Evolutionary conservation across 1,284 basidiomycete species (phyloP), one percentile per base, ranked within the genome.

Genomic region (Anthracocystis panici-leucophaei): DNA sequence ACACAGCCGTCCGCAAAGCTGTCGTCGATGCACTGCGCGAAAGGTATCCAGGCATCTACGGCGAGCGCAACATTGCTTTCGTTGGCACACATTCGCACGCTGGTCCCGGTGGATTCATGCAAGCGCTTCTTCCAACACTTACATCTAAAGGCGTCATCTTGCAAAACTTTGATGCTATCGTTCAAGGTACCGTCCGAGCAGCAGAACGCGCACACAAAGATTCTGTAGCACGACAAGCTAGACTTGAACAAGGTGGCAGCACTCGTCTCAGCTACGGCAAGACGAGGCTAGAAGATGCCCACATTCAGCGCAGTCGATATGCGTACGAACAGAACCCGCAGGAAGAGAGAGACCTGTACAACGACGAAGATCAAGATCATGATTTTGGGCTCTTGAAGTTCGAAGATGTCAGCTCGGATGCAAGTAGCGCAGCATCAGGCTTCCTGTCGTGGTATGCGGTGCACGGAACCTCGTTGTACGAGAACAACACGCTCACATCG

Each of bases 41-140:
- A 3, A 83, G 87, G 49, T 91, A 88, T 78, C 90, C 90, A 1
- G 90, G 89, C 4, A 59, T 92, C 6, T 93, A 93, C 84, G 89
- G 88, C 23, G 87, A 91, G 77, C 87, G 87, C 12, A 94, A 94
- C 78, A 89, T 92, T 68, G 92, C 92, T 2, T 90, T 79, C n/a
- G 89, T 91, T 25, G 90, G 91, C 44, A 93, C 92, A 0, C 92
- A 94, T 82, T 88, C 88, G 75, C 92, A 94, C 83, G 88, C 91
- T 1, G 92, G 92, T 18, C 92, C 92, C 18, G 92, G 91, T 31
- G 92, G 92, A 0, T 93, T 92, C 84, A 87, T 91, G 66, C 79
- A 85, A 87, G 88, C 92, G 78, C 88, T 93, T 29, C 89, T 93
- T 27, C 92, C 92, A 0, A 91, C 93, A 79, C 71, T 93, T 40